These are phyloP conservation scores for Gardenia jasminoides DNA, from an alignment of 257 asterid species.

Conservation along the genomic window DNA sequence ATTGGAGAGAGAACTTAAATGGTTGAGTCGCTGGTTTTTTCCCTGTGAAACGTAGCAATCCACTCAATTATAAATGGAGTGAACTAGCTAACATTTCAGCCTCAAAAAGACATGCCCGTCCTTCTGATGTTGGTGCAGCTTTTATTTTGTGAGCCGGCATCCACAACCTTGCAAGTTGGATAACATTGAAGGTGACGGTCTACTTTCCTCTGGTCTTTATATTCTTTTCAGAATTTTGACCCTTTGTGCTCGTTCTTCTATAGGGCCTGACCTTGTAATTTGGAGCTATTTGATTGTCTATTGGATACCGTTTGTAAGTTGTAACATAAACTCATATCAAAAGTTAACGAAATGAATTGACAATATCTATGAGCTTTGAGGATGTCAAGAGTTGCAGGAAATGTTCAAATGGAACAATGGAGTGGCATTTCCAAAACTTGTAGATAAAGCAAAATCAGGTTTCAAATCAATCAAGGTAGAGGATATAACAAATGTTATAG, in stretches of 20 bases:
- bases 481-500: not conserved
- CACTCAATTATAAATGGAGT: not conserved
- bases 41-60: not conserved
- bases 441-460: not conserved
- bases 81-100: not conserved
- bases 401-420: not conserved
- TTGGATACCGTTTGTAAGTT: not conserved
- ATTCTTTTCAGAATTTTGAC: not conserved
- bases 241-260: not conserved
- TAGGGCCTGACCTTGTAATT: not conserved
- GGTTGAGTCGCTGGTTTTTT: not conserved
- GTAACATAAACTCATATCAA: not conserved
- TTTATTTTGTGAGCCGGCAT: conserved; percentile 14
- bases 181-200: not conserved
- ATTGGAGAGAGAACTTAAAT: not conserved
- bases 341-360: not conserved
- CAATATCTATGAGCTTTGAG: not conserved
- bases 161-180: not conserved
- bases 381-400: not conserved
- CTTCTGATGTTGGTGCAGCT: conserved; percentile 19
- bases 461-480: not conserved
- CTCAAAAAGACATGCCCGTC: not conserved
- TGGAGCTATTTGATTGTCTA: conserved; percentile 2
- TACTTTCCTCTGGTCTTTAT: not conserved
- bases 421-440: not conserved